A percentile compares a stretch with the other conserved stretches of the same genome.
Evolutionary conservation across 2,329 filamentous ascomycete species (phyloP).

Genomic region (Fusarium beomiforme): DNA sequence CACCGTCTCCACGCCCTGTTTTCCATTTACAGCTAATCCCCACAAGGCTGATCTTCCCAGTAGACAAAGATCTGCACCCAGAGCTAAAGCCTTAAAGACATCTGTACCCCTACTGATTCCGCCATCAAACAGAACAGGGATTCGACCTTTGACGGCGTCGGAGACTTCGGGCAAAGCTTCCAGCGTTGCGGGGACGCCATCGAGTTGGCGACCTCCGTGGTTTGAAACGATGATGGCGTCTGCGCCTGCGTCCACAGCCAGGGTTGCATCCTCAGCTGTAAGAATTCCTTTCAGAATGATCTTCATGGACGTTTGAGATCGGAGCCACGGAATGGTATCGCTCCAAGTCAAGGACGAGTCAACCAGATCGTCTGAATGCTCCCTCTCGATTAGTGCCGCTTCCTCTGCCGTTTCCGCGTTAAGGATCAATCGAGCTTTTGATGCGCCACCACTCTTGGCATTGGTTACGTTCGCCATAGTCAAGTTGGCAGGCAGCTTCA

Average conservation of each 20-base stretch:
- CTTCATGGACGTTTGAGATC: neutral
- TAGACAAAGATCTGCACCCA: neutral
- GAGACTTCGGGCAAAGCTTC: neutral
- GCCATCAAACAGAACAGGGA: neutral
- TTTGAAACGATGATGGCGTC: neutral
- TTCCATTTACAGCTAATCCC: neutral
- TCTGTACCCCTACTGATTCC: neutral
- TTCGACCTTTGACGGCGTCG: fast-evolving
- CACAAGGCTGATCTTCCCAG: neutral
- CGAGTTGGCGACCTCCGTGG: neutral
- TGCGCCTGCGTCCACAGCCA: too few species aligned
- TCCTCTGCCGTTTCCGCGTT: neutral
- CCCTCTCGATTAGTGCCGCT: neutral
- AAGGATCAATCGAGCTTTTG: neutral
- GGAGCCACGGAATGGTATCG: neutral
- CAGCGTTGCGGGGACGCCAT: fast-evolving
- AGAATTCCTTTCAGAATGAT: neutral
- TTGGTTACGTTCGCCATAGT: neutral
- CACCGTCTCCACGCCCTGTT: neutral
- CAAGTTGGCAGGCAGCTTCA: neutral
- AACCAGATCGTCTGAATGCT: fast-evolving
- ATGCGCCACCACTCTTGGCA: neutral
- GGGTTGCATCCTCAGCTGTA: neutral
- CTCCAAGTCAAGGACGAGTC: neutral
- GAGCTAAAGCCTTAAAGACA: neutral